A percentile compares a stretch with the other conserved stretches of the same genome.
These are phyloP conservation scores for Auricularia sp. DNA, from an alignment of 768 basidiomycete species.

Conservation along the genomic window DNA sequence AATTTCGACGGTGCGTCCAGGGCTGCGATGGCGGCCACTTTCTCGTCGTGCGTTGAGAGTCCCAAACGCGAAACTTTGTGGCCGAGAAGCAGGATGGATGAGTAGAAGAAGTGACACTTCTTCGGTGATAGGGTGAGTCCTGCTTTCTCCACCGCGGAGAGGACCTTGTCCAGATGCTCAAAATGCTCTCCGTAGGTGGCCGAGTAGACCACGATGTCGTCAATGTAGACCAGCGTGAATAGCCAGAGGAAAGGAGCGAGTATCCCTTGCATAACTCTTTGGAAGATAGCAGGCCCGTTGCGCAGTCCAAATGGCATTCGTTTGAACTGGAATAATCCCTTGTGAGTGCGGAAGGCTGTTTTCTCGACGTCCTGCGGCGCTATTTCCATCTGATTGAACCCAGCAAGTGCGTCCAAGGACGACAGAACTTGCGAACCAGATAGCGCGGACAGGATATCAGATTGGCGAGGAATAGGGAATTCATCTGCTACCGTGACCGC, in stretches of 20 bases:
- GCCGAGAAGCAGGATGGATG: constrained; percentile 14
- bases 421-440: constrained; percentile 23
- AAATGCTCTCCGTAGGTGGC: constrained; percentile 1
- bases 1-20: constrained; percentile 18
- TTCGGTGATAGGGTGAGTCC: too few relatives aligned
- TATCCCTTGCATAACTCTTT: constrained; percentile 29
- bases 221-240: constrained; percentile 27
- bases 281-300: constrained; percentile 29
- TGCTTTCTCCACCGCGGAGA: too few relatives aligned
- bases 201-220: constrained; percentile 15
- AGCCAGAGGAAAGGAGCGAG: constrained; percentile 13
- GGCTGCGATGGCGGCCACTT: constrained; percentile 24
- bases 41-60: constrained; percentile 27
- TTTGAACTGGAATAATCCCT: constrained; percentile 30
- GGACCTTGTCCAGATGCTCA: constrained; percentile 9
- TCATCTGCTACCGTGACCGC: constrained; percentile 17
- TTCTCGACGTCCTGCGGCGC: constrained; percentile 19
- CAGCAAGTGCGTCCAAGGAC: constrained; percentile 26
- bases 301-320: constrained; percentile 10
- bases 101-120: constrained; percentile 14
- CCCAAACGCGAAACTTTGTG: constrained; percentile 24
- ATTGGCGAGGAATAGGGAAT: constrained; percentile 20
- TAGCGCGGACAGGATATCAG: constrained; percentile 20
- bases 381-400: constrained; percentile 32
- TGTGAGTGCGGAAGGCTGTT: constrained; percentile 29